Evolutionary conservation across 2,329 filamentous ascomycete genomes (phyloP).

Genomic region (Fusarium sp.): DNA sequence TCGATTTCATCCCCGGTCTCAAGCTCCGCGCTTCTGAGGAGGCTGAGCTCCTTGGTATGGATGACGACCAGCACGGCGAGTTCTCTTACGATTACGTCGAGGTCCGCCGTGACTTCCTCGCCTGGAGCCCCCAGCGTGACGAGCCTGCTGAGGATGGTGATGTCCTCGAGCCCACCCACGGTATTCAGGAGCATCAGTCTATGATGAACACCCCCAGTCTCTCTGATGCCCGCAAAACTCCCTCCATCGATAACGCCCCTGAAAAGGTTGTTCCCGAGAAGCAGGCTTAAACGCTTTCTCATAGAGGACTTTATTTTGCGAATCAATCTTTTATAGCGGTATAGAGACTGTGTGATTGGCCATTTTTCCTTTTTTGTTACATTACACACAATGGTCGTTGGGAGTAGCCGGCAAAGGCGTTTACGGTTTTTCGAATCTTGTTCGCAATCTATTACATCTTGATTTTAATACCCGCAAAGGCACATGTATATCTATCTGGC

Average conservation of each 20-base stretch:
- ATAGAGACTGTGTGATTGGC: slow-evolving; percentile 13
- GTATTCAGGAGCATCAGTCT: slow-evolving; percentile 73
- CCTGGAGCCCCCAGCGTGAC: slow-evolving; percentile 82
- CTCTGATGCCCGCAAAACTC: slow-evolving; percentile 44
- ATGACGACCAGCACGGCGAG: slow-evolving; percentile 90
- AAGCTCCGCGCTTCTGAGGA: slow-evolving; percentile 84
- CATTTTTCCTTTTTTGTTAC: slow-evolving; percentile 15
- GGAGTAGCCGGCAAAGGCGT: slow-evolving; percentile 45
- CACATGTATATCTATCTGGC: slow-evolving; percentile 27
- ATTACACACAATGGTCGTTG: slow-evolving; percentile 20
- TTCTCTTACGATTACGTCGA: slow-evolving; percentile 93
- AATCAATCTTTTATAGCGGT: slow-evolving; percentile 29
- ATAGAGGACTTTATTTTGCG: slow-evolving; percentile 11
- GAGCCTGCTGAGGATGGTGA: slow-evolving; percentile 71
- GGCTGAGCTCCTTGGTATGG: slow-evolving; percentile 88
- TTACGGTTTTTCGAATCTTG: slow-evolving; percentile 16
- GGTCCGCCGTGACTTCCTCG: slow-evolving; percentile 87
- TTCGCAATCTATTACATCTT: slow-evolving; percentile 17
- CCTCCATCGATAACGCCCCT: slow-evolving; percentile 32
- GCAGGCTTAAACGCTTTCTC: slow-evolving; percentile 14
- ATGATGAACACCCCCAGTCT: slow-evolving; percentile 50
- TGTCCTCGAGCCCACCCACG: slow-evolving; percentile 74
- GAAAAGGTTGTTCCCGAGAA: slow-evolving; percentile 28
- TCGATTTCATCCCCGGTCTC: slow-evolving; percentile 81
- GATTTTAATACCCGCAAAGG: slow-evolving; percentile 41